phyloP scores from a whole-genome alignment of 1,139 yeast genomes.

The Tardiomyces digboiensis region DNA sequence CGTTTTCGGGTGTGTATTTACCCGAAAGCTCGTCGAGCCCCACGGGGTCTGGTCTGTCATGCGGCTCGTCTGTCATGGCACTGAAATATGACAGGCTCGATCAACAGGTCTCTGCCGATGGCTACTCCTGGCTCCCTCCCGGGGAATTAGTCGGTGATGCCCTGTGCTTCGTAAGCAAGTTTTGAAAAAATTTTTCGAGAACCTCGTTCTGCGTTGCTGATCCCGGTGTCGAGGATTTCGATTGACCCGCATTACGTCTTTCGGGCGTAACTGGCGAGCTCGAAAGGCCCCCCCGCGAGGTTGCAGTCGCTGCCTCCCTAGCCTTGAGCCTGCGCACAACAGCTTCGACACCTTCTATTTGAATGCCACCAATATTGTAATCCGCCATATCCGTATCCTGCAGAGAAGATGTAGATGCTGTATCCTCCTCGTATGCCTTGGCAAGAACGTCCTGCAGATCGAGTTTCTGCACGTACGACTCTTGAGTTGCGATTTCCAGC shows the following conservation, averaged over 20 bases:
- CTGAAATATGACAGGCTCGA: neutral
- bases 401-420: neutral
- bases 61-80: neutral
- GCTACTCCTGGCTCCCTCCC: neutral
- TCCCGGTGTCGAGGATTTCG: slow-evolving; percentile 4
- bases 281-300: slow-evolving; percentile 6
- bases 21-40: neutral
- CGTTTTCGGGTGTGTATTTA: neutral
- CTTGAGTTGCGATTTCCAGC: neutral
- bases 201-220: slow-evolving; percentile 17
- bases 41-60: neutral
- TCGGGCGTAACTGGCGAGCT: slow-evolving; percentile 10
- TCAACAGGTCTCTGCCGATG: neutral
- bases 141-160: neutral
- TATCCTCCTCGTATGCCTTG: neutral
- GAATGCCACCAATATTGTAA: slow-evolving; percentile 22
- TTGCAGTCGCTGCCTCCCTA: slow-evolving; percentile 12
- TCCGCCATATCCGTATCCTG: slow-evolving; percentile 5
- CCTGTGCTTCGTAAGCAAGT: slow-evolving; percentile 14
- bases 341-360: slow-evolving; percentile 20
- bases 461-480: neutral
- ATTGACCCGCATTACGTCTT: slow-evolving; percentile 6
- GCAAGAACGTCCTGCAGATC: slow-evolving; percentile 2
- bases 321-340: slow-evolving; percentile 18
- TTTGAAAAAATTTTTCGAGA: slow-evolving; percentile 21